A percentile compares a stretch with the other conserved stretches of the same genome.
These are phyloP conservation scores for Stagonosporopsis tanaceti DNA, from an alignment of 2,329 filamentous ascomycete species.

Conservation along the genomic window DNA sequence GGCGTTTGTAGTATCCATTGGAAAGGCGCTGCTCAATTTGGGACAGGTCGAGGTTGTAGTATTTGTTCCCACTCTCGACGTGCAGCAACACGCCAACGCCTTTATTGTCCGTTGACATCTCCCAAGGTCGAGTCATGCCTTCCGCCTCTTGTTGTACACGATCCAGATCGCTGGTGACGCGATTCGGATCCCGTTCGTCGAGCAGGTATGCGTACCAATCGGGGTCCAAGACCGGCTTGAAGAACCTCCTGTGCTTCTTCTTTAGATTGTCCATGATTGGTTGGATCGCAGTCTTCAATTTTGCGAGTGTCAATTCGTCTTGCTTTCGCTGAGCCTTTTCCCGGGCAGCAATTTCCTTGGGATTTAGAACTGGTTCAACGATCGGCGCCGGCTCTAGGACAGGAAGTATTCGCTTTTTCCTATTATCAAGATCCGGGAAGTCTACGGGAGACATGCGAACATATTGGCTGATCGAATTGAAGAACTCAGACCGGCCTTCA, in stretches of 20 bases:
- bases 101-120: slow-evolving; percentile 79
- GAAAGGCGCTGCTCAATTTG: slow-evolving; percentile 96
- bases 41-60: slow-evolving; percentile 91
- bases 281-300: slow-evolving; percentile 87
- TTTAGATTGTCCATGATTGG: slow-evolving; percentile 98
- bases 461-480: slow-evolving; percentile 75
- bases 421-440: slow-evolving; percentile 84
- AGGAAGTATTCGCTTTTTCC: slow-evolving; percentile 86
- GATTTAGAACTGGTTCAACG: slow-evolving; percentile 59
- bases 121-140: slow-evolving; percentile 72
- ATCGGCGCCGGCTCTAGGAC: slow-evolving; percentile 75
- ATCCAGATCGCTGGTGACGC: slow-evolving; percentile 67
- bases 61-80: slow-evolving; percentile 80
- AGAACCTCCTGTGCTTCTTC: slow-evolving; percentile 85
- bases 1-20: slow-evolving; percentile 93
- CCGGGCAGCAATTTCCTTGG: slow-evolving; percentile 75
- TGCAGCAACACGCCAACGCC: slow-evolving; percentile 80
- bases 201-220: slow-evolving; percentile 80
- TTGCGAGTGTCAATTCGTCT: slow-evolving; percentile 84
- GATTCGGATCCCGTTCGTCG: slow-evolving; percentile 78
- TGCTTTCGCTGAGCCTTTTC: slow-evolving; percentile 80
- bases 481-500: slow-evolving; percentile 80
- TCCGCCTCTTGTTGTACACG: slow-evolving; percentile 64
- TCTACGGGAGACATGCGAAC: slow-evolving; percentile 81
- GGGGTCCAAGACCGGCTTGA: slow-evolving; percentile 77